phyloP scores from a whole-genome alignment of 768 basidiomycete genomes.

The Tulasnella sp. region DNA sequence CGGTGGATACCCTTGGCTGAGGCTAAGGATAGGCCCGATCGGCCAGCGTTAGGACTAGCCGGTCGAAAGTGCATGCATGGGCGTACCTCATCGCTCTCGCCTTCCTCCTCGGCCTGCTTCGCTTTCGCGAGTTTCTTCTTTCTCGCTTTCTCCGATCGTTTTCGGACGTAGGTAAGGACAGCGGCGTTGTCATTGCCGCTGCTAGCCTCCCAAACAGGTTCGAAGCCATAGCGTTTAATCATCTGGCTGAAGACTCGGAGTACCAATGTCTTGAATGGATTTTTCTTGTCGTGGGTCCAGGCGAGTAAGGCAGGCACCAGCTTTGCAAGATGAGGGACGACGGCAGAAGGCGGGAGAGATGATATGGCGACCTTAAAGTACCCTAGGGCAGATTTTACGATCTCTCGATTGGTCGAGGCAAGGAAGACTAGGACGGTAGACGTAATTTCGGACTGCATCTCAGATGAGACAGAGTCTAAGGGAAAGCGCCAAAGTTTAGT shows the following conservation, averaged over 20 bases:
- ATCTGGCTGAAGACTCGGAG: slow-evolving; percentile 95
- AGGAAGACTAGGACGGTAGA: slow-evolving; percentile 84
- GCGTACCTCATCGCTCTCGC: slow-evolving; percentile 44
- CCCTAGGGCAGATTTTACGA: slow-evolving; percentile 92
- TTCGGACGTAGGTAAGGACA: slow-evolving; percentile 83
- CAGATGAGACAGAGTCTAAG: slow-evolving; percentile 56
- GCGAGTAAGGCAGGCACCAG: slow-evolving; percentile 78
- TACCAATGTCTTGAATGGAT: slow-evolving; percentile 96
- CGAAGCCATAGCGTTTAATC: slow-evolving; percentile 82
- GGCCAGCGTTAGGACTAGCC: neutral
- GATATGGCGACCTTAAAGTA: slow-evolving; percentile 92
- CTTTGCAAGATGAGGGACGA: slow-evolving; percentile 66
- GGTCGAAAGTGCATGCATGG: neutral
- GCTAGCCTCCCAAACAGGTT: slow-evolving; percentile 58
- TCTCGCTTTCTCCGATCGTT: neutral
- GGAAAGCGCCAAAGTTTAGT: neutral
- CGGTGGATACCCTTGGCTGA: slow-evolving; percentile 44
- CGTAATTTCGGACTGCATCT: slow-evolving; percentile 77
- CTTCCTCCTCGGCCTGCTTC: slow-evolving; percentile 41
- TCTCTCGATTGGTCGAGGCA: slow-evolving; percentile 85
- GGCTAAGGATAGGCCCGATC: neutral
- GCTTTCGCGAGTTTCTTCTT: slow-evolving; percentile 90
- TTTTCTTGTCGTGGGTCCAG: slow-evolving; percentile 98
- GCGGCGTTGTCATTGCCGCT: slow-evolving; percentile 77
- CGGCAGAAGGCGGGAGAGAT: slow-evolving; percentile 59